phyloP scores from a whole-genome alignment of 345 rosid species.

The Turnera subulata region DNA sequence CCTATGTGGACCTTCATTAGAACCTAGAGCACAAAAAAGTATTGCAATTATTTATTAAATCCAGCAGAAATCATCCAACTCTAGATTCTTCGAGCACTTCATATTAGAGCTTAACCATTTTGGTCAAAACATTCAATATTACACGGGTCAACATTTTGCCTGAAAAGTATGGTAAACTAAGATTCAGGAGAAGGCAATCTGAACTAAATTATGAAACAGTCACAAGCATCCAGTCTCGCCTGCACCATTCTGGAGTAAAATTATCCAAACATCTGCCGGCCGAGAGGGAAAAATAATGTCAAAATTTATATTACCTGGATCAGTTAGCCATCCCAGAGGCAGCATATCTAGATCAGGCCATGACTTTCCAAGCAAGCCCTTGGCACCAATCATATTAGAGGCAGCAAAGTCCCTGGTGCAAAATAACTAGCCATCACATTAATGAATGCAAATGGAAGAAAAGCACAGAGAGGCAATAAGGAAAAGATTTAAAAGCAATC shows the following conservation, averaged over 20 bases:
- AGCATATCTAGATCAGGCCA: slow-evolving; percentile 98
- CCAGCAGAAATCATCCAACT: neutral
- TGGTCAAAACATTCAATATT: too few relatives aligned
- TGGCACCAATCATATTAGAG: slow-evolving; percentile 61
- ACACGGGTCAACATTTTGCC: too few relatives aligned
- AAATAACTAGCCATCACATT: slow-evolving; percentile 9
- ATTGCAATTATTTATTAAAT: slow-evolving; percentile 8
- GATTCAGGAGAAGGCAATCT: too few relatives aligned
- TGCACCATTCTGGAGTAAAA: neutral
- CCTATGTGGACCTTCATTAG: slow-evolving; percentile 80
- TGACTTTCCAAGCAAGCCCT: slow-evolving; percentile 64
- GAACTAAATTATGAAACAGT: too few relatives aligned
- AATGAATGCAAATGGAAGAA: neutral
- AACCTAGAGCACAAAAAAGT: slow-evolving; percentile 37
- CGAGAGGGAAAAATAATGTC: slow-evolving; percentile 4
- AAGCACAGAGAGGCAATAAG: neutral
- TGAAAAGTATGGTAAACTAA: too few relatives aligned
- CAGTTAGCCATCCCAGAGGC: slow-evolving; percentile 89
- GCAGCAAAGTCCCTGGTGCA: slow-evolving; percentile 59
- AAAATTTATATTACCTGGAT: slow-evolving; percentile 46
- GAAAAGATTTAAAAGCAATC: slow-evolving; percentile 7
- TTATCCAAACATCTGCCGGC: neutral
- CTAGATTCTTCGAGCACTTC: neutral
- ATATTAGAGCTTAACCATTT: too few relatives aligned
- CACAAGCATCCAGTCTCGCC: neutral